Evolutionary conservation across 139 green algal genomes (phyloP).

Genomic region (Penium margaritaceum): DNA sequence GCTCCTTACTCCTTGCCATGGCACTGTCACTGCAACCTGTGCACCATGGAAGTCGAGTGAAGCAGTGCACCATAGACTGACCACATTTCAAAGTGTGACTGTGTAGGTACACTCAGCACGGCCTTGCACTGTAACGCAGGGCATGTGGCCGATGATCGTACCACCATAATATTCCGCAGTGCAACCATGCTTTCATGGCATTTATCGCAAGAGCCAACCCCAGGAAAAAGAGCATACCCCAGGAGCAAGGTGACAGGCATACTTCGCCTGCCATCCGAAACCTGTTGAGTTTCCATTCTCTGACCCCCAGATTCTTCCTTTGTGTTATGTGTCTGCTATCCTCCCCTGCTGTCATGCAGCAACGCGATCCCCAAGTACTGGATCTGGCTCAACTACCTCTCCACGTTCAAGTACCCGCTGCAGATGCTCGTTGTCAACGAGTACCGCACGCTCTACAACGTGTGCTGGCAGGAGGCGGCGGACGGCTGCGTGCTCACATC

Average conservation of each 20-base stretch:
- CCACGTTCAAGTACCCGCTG: slow-evolving; percentile 47
- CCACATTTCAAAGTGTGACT: too few relatives aligned
- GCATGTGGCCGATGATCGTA: too few relatives aligned
- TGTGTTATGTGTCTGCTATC: background rate
- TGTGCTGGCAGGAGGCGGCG: slow-evolving; percentile 1
- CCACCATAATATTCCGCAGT: background rate
- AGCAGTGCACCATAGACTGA: too few relatives aligned
- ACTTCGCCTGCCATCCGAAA: background rate
- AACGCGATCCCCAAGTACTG: slow-evolving; percentile 43
- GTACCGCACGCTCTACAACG: slow-evolving; percentile 1
- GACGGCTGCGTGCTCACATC: background rate
- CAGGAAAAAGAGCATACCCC: background rate
- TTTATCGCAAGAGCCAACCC: background rate
- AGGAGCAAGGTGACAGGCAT: background rate
- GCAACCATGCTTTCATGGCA: background rate
- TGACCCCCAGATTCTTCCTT: too few relatives aligned
- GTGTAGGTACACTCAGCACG: too few relatives aligned
- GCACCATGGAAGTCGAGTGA: too few relatives aligned
- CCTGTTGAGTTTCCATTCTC: background rate
- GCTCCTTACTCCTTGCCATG: too few relatives aligned
- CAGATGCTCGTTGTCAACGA: slow-evolving; percentile 41
- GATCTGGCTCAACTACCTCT: slow-evolving; percentile 52
- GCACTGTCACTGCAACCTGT: too few relatives aligned
- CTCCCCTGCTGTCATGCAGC: background rate
- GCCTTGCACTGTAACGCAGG: too few relatives aligned